phyloP scores from a whole-genome alignment of 2,329 filamentous ascomycete species.

The Fusarium mangiferae region DNA sequence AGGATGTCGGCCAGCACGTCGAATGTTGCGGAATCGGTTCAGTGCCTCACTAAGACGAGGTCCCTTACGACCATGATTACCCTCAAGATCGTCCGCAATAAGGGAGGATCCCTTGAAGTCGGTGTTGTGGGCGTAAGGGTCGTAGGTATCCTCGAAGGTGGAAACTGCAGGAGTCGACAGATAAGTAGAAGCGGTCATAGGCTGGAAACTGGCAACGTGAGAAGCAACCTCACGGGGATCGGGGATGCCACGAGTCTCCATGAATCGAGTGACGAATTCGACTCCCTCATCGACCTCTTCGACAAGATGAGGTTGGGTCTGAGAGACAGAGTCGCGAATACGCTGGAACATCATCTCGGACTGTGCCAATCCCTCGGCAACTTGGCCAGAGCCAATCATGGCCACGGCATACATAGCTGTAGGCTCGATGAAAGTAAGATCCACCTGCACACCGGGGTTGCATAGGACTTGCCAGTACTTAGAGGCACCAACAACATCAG shows the following conservation, averaged over 20 bases:
- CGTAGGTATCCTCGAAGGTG: conserved; percentile 82
- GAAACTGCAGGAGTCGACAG: conserved; percentile 66
- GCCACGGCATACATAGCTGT: conserved; percentile 91
- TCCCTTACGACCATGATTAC: conserved; percentile 76
- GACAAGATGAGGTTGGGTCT: conserved; percentile 64
- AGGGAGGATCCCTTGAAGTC: conserved; percentile 93
- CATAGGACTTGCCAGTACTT: conserved; percentile 83
- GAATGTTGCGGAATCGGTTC: conserved; percentile 89
- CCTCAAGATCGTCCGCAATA: conserved; percentile 91
- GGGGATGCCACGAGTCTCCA: conserved; percentile 64
- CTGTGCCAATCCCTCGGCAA: conserved; percentile 82
- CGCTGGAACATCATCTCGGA: conserved; percentile 88
- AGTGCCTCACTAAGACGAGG: conserved; percentile 83
- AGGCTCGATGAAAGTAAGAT: conserved; percentile 80
- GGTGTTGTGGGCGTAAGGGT: conserved; percentile 89
- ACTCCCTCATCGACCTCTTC: conserved; percentile 90
- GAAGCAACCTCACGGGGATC: conserved; percentile 67
- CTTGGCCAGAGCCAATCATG: conserved; percentile 84
- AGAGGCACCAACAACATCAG: conserved; percentile 80
- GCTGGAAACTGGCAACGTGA: conserved; percentile 56
- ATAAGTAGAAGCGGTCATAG: conserved; percentile 59
- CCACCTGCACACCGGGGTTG: conserved; percentile 67
- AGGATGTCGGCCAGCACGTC: conserved; percentile 88
- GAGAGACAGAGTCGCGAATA: conserved; percentile 71
- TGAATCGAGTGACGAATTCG: conserved; percentile 72